A percentile compares a stretch with the other conserved stretches of the same genome.
phyloP scores from a whole-genome alignment of 2,329 filamentous ascomycete genomes.

The Niveomyces coronatus region DNA sequence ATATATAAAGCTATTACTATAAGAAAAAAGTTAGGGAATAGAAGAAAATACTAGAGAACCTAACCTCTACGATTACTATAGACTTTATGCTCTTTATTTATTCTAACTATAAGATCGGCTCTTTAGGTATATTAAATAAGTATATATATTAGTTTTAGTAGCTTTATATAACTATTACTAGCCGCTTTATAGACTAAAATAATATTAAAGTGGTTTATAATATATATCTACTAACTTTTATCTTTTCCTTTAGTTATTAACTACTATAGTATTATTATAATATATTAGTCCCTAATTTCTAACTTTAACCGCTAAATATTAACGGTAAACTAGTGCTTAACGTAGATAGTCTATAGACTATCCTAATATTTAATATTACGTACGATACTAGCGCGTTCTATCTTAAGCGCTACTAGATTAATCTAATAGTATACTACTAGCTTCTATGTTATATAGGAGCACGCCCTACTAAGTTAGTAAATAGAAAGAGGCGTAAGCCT shows the following conservation, averaged over 20 bases:
- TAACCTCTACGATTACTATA: constrained; percentile 13
- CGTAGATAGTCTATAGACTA: constrained; percentile 13
- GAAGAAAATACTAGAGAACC: constrained; percentile 12
- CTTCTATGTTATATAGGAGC: constrained; percentile 18
- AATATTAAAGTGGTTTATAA: constrained; percentile 18
- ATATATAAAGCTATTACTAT: constrained; percentile 14
- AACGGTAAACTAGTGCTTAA: constrained; percentile 17
- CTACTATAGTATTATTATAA: constrained; percentile 15
- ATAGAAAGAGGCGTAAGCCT: constrained; percentile 17
- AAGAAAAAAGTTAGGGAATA: constrained; percentile 15
- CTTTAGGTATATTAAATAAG: constrained; percentile 13
- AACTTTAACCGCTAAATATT: constrained; percentile 15
- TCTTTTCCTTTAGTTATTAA: constrained; percentile 6
- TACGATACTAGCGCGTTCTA: constrained; percentile 18
- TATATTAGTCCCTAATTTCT: constrained; percentile 15
- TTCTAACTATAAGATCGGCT: constrained; percentile 16
- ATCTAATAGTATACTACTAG: constrained; percentile 18
- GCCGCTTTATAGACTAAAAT: constrained; percentile 16
- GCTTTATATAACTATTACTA: constrained; percentile 16
- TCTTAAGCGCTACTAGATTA: constrained; percentile 15
- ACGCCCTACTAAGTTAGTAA: constrained; percentile 19
- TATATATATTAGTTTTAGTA: constrained; percentile 20
- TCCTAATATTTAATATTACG: constrained; percentile 21
- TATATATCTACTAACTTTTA: constrained; percentile 10
- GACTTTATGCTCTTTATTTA: constrained; percentile 19